Base-by-base conservation (phyloP, 441 rosid genomes). In the Brassica hybrid region DNA sequence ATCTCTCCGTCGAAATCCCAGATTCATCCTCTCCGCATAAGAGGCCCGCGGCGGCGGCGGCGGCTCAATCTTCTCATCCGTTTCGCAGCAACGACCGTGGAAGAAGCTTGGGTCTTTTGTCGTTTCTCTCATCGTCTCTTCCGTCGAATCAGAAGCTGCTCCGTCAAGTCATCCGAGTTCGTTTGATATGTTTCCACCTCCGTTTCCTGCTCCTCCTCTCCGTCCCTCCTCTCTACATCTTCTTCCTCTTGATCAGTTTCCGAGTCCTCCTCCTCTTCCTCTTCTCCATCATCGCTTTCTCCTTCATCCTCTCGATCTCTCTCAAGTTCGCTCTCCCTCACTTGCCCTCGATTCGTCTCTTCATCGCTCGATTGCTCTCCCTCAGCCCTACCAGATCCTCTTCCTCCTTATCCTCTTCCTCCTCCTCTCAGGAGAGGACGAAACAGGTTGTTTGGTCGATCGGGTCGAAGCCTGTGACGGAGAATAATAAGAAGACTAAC, bases 361-460 rank as follows among this genome's bases (percentile, higher is more conserved):
- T 87, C 57, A 79, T 87, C 18, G 75, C 89, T 73, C 87, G 87
- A 1, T 83, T 87, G 52, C 54, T 87, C 27, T 83, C 84, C 12
- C 63, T 76, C 34, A 57, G 43, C 50, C 71, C 76, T 1, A 52
- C 71, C 17, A 70, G 84, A 3, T 62, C 80, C 32, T 54, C 59
- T 2, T 54, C 81, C 19, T 72, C 83, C 18, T 58, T 30, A 30
- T 30, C 32, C 32, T 32, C 38, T 6, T 36, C 81, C 13, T 52
- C 79, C 32, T 72, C 84, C 19, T 59, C 84, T 34, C 76, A 70
- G 56, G 45, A 77, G 4, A 61, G 21, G 17, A 61, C 76, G 8
- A 77, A 75, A 8, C 80, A 86, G 4, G 93, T 89, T 34, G 80
- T 87, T 59, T 89, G 93, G 93, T 89, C 91, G 1, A 89, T 87